Base-by-base conservation (phyloP, 768 basidiomycete species). In the Cyathus striatus region DNA sequence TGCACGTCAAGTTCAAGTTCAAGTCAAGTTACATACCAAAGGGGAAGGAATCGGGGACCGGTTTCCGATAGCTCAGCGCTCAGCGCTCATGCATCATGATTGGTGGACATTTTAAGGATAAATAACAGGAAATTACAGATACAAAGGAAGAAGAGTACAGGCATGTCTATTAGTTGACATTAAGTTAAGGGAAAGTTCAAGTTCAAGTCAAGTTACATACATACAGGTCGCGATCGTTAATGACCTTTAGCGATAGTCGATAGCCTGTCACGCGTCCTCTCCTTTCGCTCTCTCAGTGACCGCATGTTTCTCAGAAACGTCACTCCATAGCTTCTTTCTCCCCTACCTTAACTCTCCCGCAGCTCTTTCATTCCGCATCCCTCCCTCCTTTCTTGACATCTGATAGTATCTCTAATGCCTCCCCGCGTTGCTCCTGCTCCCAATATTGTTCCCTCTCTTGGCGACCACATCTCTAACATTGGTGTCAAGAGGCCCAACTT, bases 41-140 rank as follows among this genome's bases (percentile, higher is more conserved):
- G 35, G 20, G 20, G 13, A 36, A 20, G 18, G 18, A 36, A 36
- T 9, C 35, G 18, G 85, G 85, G 30, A 76, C 83, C 23, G 85
- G 85, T 57, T 87, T 87, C 41, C 84, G 71, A 58, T 83, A 80
- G 58, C 78, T 82, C 75, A 76, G 76, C 52, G 38, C 42, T 5
- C 23, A 13, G n/a, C n/a, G n/a, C n/a, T n/a, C n/a, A n/a, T n/a
- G n/a, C n/a, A n/a, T n/a, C n/a, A n/a, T n/a, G n/a, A n/a, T n/a
- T n/a, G 7, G 48, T 24, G 20, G 44, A 16, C 6, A 25, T 6
- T 7, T 13, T 22, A 41, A 43, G 41, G 40, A 24, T 51, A 35
- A 40, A 41, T 21, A 42, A 32, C n/a, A 32, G 24, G 26, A 38
- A 39, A 22, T 37, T 36, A 18, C 27, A 16, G 35, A 40, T 22